Evolutionary conservation across 1,284 basidiomycete species (phyloP), one percentile per base, ranked within the genome.

Genomic region (Athelia sp.): DNA sequence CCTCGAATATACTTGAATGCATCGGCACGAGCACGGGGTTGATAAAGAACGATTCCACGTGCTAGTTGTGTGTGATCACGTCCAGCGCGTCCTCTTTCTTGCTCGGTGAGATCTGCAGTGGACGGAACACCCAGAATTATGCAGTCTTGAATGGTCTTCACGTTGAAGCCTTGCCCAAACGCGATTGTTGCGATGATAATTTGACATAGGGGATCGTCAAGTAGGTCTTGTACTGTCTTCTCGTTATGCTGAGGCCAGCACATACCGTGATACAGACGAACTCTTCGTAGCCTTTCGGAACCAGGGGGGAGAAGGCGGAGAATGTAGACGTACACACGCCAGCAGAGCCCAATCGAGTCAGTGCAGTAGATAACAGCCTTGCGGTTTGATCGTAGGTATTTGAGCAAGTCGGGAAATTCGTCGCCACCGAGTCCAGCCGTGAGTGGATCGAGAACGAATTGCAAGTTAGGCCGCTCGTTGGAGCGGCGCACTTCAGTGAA

Each of bases 401-500:
- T 11, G 11, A 34, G 17, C 11, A 34, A 17, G 17, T 34, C 32
- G 17, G 32, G 32, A 17, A 34, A 34, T 34, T 34, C 32, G 32
- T 34, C 32, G 11, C 32, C 32, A 17, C 32, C n/a, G n/a, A n/a
- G n/a, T n/a, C n/a, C n/a, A n/a, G n/a, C n/a, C n/a, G n/a, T n/a
- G n/a, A n/a, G n/a, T n/a, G n/a, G n/a, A n/a, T n/a, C n/a, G n/a
- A n/a, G n/a, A n/a, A n/a, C n/a, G n/a, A n/a, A n/a, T n/a, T n/a
- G n/a, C n/a, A n/a, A n/a, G n/a, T n/a, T n/a, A n/a, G n/a, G n/a
- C n/a, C n/a, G n/a, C n/a, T n/a, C 32, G 35, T 56, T 56, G 2
- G 48, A 52, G 15, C n/a, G 21, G 2, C 51, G 49, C 13, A 52
- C 40, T 3, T 51, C 11, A 32, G 42, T 23, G 21, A 51, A 56